These are phyloP conservation scores for Bremia lactucae DNA, from an alignment of 352 stramenopile species.

Conservation along the genomic window DNA sequence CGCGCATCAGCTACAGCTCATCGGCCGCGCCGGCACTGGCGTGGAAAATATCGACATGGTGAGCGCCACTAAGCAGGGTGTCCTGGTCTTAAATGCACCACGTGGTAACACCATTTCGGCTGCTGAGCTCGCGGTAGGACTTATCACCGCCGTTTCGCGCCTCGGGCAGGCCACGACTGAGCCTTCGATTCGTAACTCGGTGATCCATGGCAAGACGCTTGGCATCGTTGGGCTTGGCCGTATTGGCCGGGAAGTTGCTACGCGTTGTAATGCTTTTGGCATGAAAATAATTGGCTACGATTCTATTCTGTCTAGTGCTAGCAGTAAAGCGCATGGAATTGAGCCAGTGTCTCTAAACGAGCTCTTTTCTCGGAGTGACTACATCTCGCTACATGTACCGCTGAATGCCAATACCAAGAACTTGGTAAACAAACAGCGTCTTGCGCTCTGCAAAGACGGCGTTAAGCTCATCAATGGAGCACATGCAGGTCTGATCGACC, in stretches of 20 bases:
- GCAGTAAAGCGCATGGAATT: conserved; percentile 65
- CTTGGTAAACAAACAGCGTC: conserved; percentile 74
- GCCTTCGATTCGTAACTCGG: conserved; percentile 33
- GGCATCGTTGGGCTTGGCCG: conserved; percentile 91
- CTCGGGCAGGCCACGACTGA: conserved; percentile 5
- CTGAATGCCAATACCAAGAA: conserved; percentile 91
- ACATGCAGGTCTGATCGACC: conserved; percentile 90
- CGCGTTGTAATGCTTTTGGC: conserved; percentile 86
- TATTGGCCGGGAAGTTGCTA: conserved; percentile 90
- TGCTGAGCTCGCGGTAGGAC: conserved; percentile 90
- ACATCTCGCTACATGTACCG: conserved; percentile 93
- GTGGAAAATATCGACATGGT: conserved; percentile 92
- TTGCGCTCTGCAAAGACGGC: conserved; percentile 86
- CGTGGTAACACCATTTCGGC: conserved; percentile 92
- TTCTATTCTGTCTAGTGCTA: conserved; percentile 83
- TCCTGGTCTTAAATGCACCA: conserved; percentile 95
- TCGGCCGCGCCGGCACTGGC: conserved; percentile 85
- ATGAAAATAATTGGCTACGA: conserved; percentile 93
- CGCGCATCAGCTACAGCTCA: conserved; percentile 55
- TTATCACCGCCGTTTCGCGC: conserved; percentile 74
- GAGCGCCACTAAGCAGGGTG: conserved; percentile 82
- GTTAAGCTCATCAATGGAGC: conserved; percentile 92
- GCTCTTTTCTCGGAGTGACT: conserved; percentile 89
- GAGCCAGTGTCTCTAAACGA: conserved; percentile 78
- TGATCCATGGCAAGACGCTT: conserved; percentile 38